Evolutionary conservation across 2,329 filamentous ascomycete genomes (phyloP).

Genomic region (Ophidiomyces ophidiicola): DNA sequence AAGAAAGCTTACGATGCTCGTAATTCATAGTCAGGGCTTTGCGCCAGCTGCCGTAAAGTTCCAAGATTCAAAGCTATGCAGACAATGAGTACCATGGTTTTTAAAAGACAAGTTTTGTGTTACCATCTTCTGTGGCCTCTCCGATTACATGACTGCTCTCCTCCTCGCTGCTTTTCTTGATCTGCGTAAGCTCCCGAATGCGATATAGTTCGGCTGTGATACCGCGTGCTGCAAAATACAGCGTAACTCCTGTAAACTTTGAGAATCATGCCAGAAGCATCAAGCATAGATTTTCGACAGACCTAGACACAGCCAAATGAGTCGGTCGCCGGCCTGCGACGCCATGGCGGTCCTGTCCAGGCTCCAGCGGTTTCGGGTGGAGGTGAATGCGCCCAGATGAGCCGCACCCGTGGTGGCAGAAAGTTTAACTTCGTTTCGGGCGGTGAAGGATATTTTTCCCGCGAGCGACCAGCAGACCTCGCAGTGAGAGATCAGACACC

Average conservation of each 20-base stretch:
- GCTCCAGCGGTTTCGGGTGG: neutral
- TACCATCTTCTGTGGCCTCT: constrained; percentile 59
- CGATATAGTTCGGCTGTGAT: constrained; percentile 42
- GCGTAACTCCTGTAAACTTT: constrained; percentile 25
- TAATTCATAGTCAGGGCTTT: constrained; percentile 61
- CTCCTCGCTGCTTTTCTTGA: constrained; percentile 53
- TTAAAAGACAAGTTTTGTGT: neutral
- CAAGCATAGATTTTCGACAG: constrained; percentile 6
- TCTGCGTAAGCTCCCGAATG: constrained; percentile 40
- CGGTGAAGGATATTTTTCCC: constrained; percentile 21
- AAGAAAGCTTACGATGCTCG: constrained; percentile 51
- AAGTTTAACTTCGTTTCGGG: constrained; percentile 25
- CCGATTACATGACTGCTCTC: constrained; percentile 64
- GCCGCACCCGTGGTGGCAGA: constrained; percentile 18
- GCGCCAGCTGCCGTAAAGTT: constrained; percentile 55
- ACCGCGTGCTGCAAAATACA: constrained; percentile 42
- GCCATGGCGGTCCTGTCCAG: constrained; percentile 19
- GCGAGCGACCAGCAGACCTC: too few relatives aligned
- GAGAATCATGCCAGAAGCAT: neutral
- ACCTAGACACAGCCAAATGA: constrained; percentile 33
- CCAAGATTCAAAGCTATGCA: constrained; percentile 45
- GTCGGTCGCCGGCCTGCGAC: constrained; percentile 25
- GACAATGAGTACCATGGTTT: constrained; percentile 16
- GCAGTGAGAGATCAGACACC: neutral
- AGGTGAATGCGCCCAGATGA: constrained; percentile 13